Evolutionary conservation across 2,329 filamentous ascomycete genomes (phyloP).

Genomic region (Aspergillus fischeri): DNA sequence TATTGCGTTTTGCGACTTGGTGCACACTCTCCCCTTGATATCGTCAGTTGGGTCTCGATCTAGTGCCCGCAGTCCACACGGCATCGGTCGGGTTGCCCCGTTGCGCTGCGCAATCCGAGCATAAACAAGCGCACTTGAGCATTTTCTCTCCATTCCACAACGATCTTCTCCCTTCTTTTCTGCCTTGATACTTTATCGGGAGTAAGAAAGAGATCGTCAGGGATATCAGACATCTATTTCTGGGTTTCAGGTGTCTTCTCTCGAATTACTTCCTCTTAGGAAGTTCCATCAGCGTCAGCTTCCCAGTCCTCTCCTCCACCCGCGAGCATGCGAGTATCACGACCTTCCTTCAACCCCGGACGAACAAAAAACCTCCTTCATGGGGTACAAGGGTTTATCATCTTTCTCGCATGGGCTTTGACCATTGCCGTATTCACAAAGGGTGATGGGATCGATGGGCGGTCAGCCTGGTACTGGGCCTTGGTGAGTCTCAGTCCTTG

Average conservation of each 20-base stretch:
- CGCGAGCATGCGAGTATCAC: conserved; percentile 25
- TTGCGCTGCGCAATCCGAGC: conserved; percentile 15
- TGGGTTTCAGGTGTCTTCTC: background rate
- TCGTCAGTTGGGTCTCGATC: background rate
- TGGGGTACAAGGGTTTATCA: conserved; percentile 50
- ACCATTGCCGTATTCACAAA: conserved; percentile 57
- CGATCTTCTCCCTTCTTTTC: background rate
- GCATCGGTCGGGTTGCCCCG: conserved; percentile 23
- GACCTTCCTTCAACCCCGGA: conserved; percentile 44
- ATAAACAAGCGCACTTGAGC: conserved; percentile 20
- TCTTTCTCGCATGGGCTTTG: conserved; percentile 56
- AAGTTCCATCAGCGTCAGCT: conserved; percentile 16
- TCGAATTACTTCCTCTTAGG: conserved; percentile 2
- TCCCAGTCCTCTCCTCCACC: conserved; percentile 13
- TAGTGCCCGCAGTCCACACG: conserved; percentile 16
- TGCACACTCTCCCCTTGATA: background rate
- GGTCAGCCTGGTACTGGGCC: conserved; percentile 55
- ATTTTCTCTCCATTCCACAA: conserved; percentile 2
- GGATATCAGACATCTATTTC: background rate
- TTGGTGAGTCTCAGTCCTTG: conserved; percentile 42
- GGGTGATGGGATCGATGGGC: conserved; percentile 49
- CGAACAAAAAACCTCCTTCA: conserved; percentile 56
- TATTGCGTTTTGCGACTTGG: background rate
- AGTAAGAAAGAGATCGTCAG: background rate
- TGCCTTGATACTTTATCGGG: background rate